Evolutionary conservation across 352 stramenopile genomes (phyloP), one percentile per base, ranked within the genome.

Genomic region (Pilasporangium apinafurcum): DNA sequence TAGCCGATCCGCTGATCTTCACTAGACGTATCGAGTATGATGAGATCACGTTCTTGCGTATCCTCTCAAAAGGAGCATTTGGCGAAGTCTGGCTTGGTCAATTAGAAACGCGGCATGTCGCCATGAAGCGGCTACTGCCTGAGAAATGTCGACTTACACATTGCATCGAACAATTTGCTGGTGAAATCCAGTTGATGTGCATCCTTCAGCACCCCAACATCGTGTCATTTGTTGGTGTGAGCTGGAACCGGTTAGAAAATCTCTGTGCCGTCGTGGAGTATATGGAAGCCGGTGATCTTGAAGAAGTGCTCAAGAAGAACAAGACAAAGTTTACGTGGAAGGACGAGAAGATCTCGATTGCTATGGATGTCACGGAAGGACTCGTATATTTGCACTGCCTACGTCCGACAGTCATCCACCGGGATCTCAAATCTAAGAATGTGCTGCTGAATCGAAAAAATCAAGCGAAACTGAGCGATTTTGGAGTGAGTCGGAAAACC

Each of bases 381-480:
- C 62, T 96, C 35, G 73, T 87, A 21, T 96, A 96, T 44, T 51
- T 96, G 35, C 85, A 96, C 52, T 73, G 66, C 28, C 45, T 81
- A 44, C 66, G 69, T 2, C 77, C 83, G 2, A 64, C 77, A 13
- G 56, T 96, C 26, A 65, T 96, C 3, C 85, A 96, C 46, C 76
- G 83, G 25, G 83, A 96, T 24, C 62, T 96, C 51, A 95, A 96
- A 59, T 86, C 71, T 30, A 85, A 88, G 51, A 95, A 95, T 32
- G 70, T 94, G 31, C 63, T 94, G 30, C 59, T 95, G 2, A 73
- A 86, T 46, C 64, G 66, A 25, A 61, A 69, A 9, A 64, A 68
- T 27, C 65, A 81, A 17, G 81, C 72, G 22, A 95, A 96, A 51
- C 58, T 96, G 20, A 85, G 71, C n/a, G 86, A 95, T 55, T 95